Percentiles rank a stretch among this genome's conserved stretches.
These are phyloP conservation scores for Penicillium bialowiezense DNA, from an alignment of 495 filamentous ascomycete genomes.

Conservation along the genomic window DNA sequence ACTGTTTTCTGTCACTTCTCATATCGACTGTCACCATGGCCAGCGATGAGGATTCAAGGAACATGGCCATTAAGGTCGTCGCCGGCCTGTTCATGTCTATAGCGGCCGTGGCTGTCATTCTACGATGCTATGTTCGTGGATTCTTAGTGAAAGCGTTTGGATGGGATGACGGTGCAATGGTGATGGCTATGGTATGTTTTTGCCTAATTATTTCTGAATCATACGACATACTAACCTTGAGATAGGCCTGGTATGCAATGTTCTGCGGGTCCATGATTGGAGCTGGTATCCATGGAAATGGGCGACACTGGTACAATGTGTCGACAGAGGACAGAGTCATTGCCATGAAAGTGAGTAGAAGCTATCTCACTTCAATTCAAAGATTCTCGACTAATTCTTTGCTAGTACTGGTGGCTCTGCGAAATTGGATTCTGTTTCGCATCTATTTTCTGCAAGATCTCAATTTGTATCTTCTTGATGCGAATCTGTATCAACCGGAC, in stretches of 20 bases:
- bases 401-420: slow-evolving; percentile 42
- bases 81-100: slow-evolving; percentile 7
- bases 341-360: slow-evolving; percentile 16
- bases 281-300: slow-evolving; percentile 17
- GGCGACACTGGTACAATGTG: slow-evolving; percentile 10
- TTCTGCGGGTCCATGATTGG: slow-evolving; percentile 20
- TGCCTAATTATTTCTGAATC: not conserved
- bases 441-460: slow-evolving; percentile 41
- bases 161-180: slow-evolving; percentile 18
- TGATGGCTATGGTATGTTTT: slow-evolving; percentile 9
- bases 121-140: slow-evolving; percentile 16
- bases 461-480: slow-evolving; percentile 45
- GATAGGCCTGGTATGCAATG: slow-evolving; percentile 14
- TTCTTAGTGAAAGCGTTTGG: slow-evolving; percentile 16
- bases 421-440: slow-evolving; percentile 43
- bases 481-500: slow-evolving; percentile 36
- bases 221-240: not conserved
- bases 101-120: slow-evolving; percentile 1
- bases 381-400: slow-evolving; percentile 11
- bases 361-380: not conserved
- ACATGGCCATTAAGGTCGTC: slow-evolving; percentile 4
- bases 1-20: not conserved
- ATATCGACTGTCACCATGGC: slow-evolving; percentile 1
- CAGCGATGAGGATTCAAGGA: slow-evolving; percentile 4
- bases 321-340: slow-evolving; percentile 7